These are phyloP conservation scores for Pholiota microspora DNA, from an alignment of 768 basidiomycete species.

Conservation along the genomic window DNA sequence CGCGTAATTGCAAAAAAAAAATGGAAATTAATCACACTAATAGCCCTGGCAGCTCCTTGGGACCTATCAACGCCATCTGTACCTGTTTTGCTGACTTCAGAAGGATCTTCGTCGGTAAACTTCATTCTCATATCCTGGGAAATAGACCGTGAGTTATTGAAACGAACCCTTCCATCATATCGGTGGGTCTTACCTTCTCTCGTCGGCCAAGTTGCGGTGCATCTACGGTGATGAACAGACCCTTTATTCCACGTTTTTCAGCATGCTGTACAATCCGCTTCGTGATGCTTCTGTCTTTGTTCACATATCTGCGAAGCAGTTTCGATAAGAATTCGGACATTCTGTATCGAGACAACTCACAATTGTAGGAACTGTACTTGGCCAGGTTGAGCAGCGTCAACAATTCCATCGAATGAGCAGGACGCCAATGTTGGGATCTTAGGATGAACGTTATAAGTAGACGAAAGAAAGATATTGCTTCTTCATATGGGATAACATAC, in stretches of 20 bases:
- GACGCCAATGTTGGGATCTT: conserved; percentile 94
- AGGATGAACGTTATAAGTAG: background rate
- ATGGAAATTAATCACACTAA: conserved; percentile 40
- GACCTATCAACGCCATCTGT: conserved; percentile 67
- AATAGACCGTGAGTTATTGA: conserved; percentile 18
- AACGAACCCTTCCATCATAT: background rate
- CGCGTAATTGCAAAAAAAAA: background rate
- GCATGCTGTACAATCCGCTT: conserved; percentile 87
- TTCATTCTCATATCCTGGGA: conserved; percentile 94
- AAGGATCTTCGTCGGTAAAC: conserved; percentile 78
- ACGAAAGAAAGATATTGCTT: too few relatives aligned
- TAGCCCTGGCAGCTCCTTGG: conserved; percentile 93
- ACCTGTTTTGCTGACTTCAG: conserved; percentile 52
- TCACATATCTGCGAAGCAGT: conserved; percentile 65
- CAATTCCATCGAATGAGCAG: conserved; percentile 91
- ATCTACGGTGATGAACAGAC: conserved; percentile 95
- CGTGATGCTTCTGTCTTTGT: conserved; percentile 82
- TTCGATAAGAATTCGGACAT: background rate
- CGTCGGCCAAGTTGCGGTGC: conserved; percentile 94
- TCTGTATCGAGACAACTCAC: conserved; percentile 30
- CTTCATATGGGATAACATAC: too few relatives aligned
- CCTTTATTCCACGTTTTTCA: conserved; percentile 87
- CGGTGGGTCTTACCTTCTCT: conserved; percentile 66
- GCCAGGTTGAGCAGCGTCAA: conserved; percentile 73
- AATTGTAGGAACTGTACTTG: conserved; percentile 88